These are phyloP conservation scores for Hysterangium stoloniferum DNA, from an alignment of 768 basidiomycete species.

Conservation along the genomic window DNA sequence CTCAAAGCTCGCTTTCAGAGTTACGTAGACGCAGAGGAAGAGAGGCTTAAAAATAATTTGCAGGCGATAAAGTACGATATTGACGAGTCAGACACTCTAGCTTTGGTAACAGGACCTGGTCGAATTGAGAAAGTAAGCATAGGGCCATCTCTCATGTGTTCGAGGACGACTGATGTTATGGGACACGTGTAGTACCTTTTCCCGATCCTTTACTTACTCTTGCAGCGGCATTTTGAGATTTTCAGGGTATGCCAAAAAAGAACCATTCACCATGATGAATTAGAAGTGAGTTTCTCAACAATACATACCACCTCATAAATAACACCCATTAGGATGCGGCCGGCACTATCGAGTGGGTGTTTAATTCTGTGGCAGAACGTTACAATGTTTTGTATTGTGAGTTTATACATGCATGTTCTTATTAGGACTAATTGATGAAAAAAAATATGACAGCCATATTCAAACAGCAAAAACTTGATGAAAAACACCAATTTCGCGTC, in stretches of 20 bases:
- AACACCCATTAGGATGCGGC: neutral
- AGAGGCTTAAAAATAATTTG: slow-evolving; percentile 19
- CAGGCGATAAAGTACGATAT: slow-evolving; percentile 21
- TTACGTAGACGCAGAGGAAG: slow-evolving; percentile 20
- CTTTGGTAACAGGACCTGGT: slow-evolving; percentile 21
- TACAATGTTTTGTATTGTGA: slow-evolving; percentile 18
- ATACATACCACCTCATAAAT: neutral
- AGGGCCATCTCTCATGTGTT: neutral
- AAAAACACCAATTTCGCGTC: slow-evolving; percentile 16
- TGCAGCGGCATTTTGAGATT: slow-evolving; percentile 16
- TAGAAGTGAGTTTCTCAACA: slow-evolving; percentile 9
- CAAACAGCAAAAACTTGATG: slow-evolving; percentile 1
- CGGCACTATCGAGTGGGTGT: neutral
- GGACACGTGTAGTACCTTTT: slow-evolving; percentile 11
- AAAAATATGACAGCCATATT: neutral
- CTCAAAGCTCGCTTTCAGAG: neutral
- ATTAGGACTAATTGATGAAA: neutral
- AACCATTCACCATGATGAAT: slow-evolving; percentile 23
- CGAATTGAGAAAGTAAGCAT: slow-evolving; percentile 23
- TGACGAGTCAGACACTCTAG: slow-evolving; percentile 23
- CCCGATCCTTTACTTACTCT: slow-evolving; percentile 12
- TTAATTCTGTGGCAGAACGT: slow-evolving; percentile 17
- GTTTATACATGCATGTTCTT: neutral
- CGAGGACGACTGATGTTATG: neutral
- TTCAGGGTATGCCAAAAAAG: slow-evolving; percentile 20